phyloP scores from a whole-genome alignment of 345 rosid species.

The Schrenkiella parvula region DNA sequence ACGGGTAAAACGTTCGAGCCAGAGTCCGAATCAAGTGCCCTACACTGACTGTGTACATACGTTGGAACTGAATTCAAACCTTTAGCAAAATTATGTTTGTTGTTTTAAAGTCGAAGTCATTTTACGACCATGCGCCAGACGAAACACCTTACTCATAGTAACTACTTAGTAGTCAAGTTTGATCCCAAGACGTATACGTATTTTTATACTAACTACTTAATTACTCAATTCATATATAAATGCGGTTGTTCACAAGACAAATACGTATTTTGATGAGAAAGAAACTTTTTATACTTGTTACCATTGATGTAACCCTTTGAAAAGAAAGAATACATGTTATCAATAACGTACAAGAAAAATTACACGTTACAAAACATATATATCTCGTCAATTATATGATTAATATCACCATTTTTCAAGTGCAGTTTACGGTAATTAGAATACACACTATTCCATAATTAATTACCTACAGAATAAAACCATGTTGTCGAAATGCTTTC shows the following conservation, averaged over 20 bases:
- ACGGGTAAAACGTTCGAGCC: background rate
- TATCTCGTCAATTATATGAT: background rate
- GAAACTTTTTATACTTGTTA: constrained; percentile 3
- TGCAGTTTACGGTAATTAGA: constrained; percentile 22
- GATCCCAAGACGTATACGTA: background rate
- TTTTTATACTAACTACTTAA: background rate
- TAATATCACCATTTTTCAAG: background rate
- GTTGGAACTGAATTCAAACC: background rate
- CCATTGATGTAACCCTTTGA: background rate
- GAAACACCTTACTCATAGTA: background rate
- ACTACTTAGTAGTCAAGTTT: background rate
- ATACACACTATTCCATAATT: constrained; percentile 30
- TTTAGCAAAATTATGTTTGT: background rate
- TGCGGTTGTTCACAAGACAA: background rate
- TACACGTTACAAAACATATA: constrained; percentile 4
- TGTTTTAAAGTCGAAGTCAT: background rate
- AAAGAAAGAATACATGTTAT: constrained; percentile 20
- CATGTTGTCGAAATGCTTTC: constrained; percentile 31
- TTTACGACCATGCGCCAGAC: background rate
- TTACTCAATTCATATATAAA: background rate
- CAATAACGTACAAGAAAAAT: background rate
- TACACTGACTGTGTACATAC: background rate
- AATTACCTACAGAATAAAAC: constrained; percentile 23
- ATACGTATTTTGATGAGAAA: background rate
- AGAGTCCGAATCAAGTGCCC: background rate